These are phyloP conservation scores for Austroboletus novae-zelandiae DNA, from an alignment of 1,284 basidiomycete species.

Conservation along the genomic window DNA sequence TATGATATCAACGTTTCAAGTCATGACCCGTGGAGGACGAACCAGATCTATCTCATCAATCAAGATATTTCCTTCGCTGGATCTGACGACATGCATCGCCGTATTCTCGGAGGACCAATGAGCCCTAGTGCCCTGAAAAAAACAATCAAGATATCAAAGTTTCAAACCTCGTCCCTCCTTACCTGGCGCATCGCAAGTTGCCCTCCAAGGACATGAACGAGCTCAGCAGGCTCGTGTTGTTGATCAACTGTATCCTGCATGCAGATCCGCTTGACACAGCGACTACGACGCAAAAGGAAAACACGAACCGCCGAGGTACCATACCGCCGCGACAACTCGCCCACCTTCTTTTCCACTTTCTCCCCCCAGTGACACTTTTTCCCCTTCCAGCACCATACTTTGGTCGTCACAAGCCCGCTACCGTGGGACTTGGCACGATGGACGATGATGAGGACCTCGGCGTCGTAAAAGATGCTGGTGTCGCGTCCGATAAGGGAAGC, in stretches of 20 bases:
- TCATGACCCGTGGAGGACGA: slow-evolving; percentile 23
- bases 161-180: slow-evolving; percentile 6
- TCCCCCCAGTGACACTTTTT: slow-evolving; percentile 49
- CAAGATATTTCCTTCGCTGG: slow-evolving; percentile 45
- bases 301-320: slow-evolving; percentile 53
- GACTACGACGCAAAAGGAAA: background rate
- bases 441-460: slow-evolving; percentile 64
- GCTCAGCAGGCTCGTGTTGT: slow-evolving; percentile 56
- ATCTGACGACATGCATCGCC: slow-evolving; percentile 71
- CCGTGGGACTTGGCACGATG: slow-evolving; percentile 63
- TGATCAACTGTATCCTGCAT: slow-evolving; percentile 53
- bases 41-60: slow-evolving; percentile 77
- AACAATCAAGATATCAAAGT: slow-evolving; percentile 5
- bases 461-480: slow-evolving; percentile 64
- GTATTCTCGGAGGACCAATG: slow-evolving; percentile 80
- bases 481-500: slow-evolving; percentile 44
- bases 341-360: slow-evolving; percentile 60
- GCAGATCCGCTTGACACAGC: background rate
- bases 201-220: slow-evolving; percentile 66
- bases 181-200: slow-evolving; percentile 67
- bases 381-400: slow-evolving; percentile 74
- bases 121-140: slow-evolving; percentile 57
- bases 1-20: slow-evolving; percentile 3
- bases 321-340: slow-evolving; percentile 70
- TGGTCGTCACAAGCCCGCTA: slow-evolving; percentile 63